These are phyloP conservation scores for Alternaria gaisen DNA, from an alignment of 2,329 filamentous ascomycete species.

Conservation along the genomic window DNA sequence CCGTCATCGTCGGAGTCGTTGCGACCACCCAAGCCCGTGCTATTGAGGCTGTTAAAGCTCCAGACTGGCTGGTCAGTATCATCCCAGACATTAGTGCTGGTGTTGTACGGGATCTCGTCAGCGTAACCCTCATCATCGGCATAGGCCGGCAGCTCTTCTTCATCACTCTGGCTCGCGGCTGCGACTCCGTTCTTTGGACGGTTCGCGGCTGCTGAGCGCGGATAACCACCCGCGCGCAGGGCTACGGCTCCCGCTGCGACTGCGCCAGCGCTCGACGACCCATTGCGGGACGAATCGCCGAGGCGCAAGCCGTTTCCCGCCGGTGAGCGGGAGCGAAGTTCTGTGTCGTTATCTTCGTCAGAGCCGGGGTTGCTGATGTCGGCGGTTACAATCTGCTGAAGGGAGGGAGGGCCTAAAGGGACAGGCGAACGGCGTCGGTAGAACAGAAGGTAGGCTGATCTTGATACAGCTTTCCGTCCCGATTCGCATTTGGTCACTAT, in stretches of 20 bases:
- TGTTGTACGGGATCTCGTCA: conserved; percentile 11
- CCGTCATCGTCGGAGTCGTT: conserved; percentile 16
- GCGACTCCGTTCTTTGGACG: conserved; percentile 46
- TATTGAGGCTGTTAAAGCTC: conserved; percentile 30
- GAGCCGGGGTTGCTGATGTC: conserved; percentile 55
- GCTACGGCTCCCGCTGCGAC: conserved; percentile 69
- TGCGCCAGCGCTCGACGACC: conserved; percentile 90
- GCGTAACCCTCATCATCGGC: conserved; percentile 32
- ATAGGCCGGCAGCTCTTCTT: conserved; percentile 31
- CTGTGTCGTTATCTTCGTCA: conserved; percentile 54
- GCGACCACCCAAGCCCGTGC: conserved; percentile 15
- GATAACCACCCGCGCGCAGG: conserved; percentile 50
- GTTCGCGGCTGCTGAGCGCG: conserved; percentile 43
- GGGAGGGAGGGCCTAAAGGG: conserved; percentile 80
- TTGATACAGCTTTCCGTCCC: conserved; percentile 71
- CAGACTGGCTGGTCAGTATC: conserved; percentile 27
- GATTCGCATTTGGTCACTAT: conserved; percentile 71
- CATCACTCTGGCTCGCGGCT: conserved; percentile 46
- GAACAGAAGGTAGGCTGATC: conserved; percentile 90
- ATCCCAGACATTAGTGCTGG: conserved; percentile 16
- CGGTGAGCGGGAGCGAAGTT: conserved; percentile 54
- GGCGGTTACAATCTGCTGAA: conserved; percentile 74
- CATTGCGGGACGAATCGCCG: conserved; percentile 87
- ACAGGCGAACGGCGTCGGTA: conserved; percentile 83
- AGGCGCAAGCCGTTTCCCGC: conserved; percentile 88